phyloP scores from a whole-genome alignment of 2,329 filamentous ascomycete genomes.

The Tricladium varicosporioides region DNA sequence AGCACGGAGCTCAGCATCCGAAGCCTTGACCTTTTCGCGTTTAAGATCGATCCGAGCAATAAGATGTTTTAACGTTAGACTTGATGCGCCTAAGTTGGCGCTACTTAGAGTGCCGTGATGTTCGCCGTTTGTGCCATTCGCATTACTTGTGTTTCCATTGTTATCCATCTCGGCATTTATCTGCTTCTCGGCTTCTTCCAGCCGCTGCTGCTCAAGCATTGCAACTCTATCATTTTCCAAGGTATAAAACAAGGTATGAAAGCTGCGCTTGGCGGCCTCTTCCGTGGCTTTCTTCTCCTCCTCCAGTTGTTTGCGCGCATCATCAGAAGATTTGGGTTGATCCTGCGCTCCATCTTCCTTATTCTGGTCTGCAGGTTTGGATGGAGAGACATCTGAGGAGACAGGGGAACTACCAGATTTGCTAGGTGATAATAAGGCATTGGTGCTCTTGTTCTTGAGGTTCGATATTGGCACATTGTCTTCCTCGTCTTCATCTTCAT shows the following conservation, averaged over 20 bases:
- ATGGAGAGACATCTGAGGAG: conserved; percentile 47
- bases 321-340: conserved; percentile 71
- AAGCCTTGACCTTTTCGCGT: conserved; percentile 83
- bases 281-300: conserved; percentile 89
- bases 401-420: conserved; percentile 68
- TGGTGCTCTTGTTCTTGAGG: conserved; percentile 48
- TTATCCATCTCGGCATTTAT: conserved; percentile 93
- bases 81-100: conserved; percentile 93
- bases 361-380: conserved; percentile 53
- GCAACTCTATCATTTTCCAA: conserved; percentile 92
- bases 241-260: conserved; percentile 92
- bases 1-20: conserved; percentile 86
- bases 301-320: conserved; percentile 89
- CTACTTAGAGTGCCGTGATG: conserved; percentile 88
- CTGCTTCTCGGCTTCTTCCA: conserved; percentile 94
- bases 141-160: conserved; percentile 50
- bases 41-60: conserved; percentile 95
- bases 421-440: conserved; percentile 62
- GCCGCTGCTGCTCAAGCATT: conserved; percentile 95
- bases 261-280: conserved; percentile 83
- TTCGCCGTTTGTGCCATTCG: conserved; percentile 51
- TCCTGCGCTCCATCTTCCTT: conserved; percentile 49
- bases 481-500: conserved; percentile 70
- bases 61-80: conserved; percentile 92
- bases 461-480: conserved; percentile 52